phyloP scores from a whole-genome alignment of 2,329 filamentous ascomycete species.

The Pseudogymnoascus sp. region DNA sequence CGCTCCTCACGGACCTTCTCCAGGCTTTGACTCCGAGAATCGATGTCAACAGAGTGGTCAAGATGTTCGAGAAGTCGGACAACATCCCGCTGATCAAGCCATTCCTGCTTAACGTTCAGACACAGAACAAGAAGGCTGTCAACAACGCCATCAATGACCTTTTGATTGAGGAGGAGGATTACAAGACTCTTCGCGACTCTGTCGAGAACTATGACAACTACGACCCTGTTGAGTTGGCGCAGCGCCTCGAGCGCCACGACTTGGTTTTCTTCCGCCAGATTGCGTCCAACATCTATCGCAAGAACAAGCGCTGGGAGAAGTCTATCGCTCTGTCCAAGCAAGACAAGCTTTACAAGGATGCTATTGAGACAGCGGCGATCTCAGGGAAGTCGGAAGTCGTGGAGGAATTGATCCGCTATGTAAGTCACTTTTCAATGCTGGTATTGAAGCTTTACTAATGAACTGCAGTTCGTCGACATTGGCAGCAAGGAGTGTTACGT shows the following conservation, averaged over 20 bases:
- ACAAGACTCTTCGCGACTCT: conserved; percentile 96
- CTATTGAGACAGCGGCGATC: conserved; percentile 92
- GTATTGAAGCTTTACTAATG: conserved; percentile 29
- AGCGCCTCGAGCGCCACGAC: conserved; percentile 92
- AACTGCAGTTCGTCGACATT: conserved; percentile 84
- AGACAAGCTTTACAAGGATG: conserved; percentile 98
- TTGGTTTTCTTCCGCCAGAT: conserved; percentile 99
- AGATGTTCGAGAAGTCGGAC: conserved; percentile 97
- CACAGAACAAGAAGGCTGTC: conserved; percentile 95
- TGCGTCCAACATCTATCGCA: conserved; percentile 95
- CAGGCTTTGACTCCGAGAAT: conserved; percentile 87
- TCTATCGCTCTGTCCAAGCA: conserved; percentile 96
- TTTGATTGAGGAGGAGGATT: conserved; percentile 96
- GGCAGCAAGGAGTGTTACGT: conserved; percentile 98
- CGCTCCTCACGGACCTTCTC: conserved; percentile 88
- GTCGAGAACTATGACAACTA: conserved; percentile 99
- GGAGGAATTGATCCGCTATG: conserved; percentile 90
- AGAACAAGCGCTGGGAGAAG: conserved; percentile 99
- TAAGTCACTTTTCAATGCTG: conserved; percentile 48
- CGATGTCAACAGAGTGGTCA: conserved; percentile 97
- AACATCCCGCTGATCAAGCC: conserved; percentile 98
- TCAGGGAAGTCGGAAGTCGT: conserved; percentile 86
- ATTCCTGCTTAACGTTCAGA: conserved; percentile 91
- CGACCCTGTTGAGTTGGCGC: conserved; percentile 84
- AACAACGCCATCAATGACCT: conserved; percentile 98